Evolutionary conservation across 768 basidiomycete genomes (phyloP), one percentile per base, ranked within the genome.

Genomic region (Crepidotus variabilis): DNA sequence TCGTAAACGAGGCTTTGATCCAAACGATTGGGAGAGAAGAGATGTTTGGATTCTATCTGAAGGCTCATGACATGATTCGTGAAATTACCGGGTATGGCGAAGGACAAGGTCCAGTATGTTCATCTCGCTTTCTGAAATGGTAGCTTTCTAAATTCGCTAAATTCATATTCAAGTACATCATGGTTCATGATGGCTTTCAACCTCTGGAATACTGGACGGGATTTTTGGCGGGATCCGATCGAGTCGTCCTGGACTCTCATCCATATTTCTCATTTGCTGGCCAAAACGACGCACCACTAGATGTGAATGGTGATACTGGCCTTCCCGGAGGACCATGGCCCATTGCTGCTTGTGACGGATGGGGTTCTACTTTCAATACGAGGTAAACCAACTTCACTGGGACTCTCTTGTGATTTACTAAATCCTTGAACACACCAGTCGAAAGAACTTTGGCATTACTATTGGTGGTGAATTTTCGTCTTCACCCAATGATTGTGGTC

Each of bases 381-480:
- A 78, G 74, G 66, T 75, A 62, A 55, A 77, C 32, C 22, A n/a
- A 49, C 58, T 36, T 72, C 69, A 75, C 71, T 14, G 75, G 78
- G 53, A 51, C 52, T 57, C 32, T 58, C 22, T 43, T 57, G 34
- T 54, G 61, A 43, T 56, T 51, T 48, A 21, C 24, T 48, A 48
- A 61, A 8, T 45, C 13, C 9, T 20, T 20, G 7, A 28, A 28
- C 28, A 4, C 28, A 8, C 28, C 34, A 80, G 78, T 59, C 67
- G 75, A 61, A 57, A 61, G 49, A 58, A 61, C 33, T 90, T 92
- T 62, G 93, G 93, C 9, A 70, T 93, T 39, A 84, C 84, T 13
- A 65, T 87, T 22, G 84, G 84, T 0, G 93, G 90, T 45, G 93
- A 95, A 70, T 93, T 87, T 70, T 83, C 87, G 52, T 77, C 77